These are phyloP conservation scores for Thalassiosira mediterranea DNA, from an alignment of 352 stramenopile genomes.

Conservation along the genomic window DNA sequence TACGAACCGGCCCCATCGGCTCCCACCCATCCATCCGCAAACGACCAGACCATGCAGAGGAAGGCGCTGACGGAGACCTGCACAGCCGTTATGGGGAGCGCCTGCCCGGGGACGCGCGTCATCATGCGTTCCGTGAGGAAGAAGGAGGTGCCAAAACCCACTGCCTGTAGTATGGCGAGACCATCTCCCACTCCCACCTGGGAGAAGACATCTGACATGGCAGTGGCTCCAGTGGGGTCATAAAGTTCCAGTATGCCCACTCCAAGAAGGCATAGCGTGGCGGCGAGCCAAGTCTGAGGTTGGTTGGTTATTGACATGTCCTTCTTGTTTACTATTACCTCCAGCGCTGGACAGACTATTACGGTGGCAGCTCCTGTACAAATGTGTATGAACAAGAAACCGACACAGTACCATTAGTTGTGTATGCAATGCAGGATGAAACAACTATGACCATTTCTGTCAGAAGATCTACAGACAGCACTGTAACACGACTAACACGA, in stretches of 20 bases:
- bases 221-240: slow-evolving; percentile 26
- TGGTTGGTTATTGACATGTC: slow-evolving; percentile 56
- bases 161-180: slow-evolving; percentile 67
- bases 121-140: slow-evolving; percentile 76
- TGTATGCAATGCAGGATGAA: too few relatives aligned
- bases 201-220: slow-evolving; percentile 21
- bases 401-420: too few relatives aligned
- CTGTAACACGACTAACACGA: too few relatives aligned
- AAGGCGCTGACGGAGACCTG: slow-evolving; percentile 56
- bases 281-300: slow-evolving; percentile 68
- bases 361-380: slow-evolving; percentile 60
- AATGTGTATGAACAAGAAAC: too few relatives aligned
- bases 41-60: slow-evolving; percentile 60
- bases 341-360: slow-evolving; percentile 66
- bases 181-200: slow-evolving; percentile 58
- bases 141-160: slow-evolving; percentile 65
- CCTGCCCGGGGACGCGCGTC: slow-evolving; percentile 58
- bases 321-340: slow-evolving; percentile 61
- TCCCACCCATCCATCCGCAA: slow-evolving; percentile 65
- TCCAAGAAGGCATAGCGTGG: slow-evolving; percentile 61
- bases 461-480: too few relatives aligned
- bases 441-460: too few relatives aligned
- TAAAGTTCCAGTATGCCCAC: slow-evolving; percentile 73
- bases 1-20: slow-evolving; percentile 18
- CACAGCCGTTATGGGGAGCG: slow-evolving; percentile 65